Percentiles rank a stretch among this genome's conserved stretches.
These are phyloP conservation scores for Chionographis japonica DNA, from an alignment of 106 monocot genomes.

Conservation along the genomic window DNA sequence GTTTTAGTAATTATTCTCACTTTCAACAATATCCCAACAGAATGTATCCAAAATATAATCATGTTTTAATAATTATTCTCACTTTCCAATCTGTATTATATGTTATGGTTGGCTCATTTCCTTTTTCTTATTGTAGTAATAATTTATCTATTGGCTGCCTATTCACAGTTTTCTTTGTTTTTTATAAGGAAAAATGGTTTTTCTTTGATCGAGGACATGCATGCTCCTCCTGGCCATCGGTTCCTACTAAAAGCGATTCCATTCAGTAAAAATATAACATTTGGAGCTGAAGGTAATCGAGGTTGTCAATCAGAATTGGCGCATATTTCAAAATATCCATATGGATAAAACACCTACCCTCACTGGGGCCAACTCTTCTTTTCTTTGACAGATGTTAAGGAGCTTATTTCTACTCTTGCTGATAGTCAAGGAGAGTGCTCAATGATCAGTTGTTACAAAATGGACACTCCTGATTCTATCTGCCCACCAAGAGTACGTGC, in stretches of 20 bases:
- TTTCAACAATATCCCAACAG: too few relatives aligned
- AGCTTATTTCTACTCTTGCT: conserved; percentile 75
- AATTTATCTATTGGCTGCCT: not conserved
- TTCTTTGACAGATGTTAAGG: conserved; percentile 77
- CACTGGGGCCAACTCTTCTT: not conserved
- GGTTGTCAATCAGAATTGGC: not conserved
- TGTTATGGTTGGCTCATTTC: too few relatives aligned
- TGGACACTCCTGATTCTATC: conserved; percentile 79
- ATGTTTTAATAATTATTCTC: too few relatives aligned
- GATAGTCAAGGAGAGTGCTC: conserved; percentile 83
- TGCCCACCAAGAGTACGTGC: conserved; percentile 93
- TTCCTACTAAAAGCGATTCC: conserved; percentile 87
- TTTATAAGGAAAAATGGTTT: conserved; percentile 89
- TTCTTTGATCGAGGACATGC: conserved; percentile 63
- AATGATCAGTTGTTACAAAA: conserved; percentile 71
- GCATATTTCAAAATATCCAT: too few relatives aligned
- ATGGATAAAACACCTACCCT: too few relatives aligned
- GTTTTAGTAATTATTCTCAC: too few relatives aligned
- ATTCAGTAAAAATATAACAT: conserved; percentile 90
- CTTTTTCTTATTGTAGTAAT: too few relatives aligned
- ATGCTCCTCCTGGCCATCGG: conserved; percentile 73
- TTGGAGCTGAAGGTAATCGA: conserved; percentile 78
- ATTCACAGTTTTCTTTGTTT: conserved; percentile 7
- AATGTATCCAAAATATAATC: too few relatives aligned
- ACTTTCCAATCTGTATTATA: too few relatives aligned